These are phyloP conservation scores for Omphalotus olearius DNA, from an alignment of 1,284 basidiomycete genomes.

Conservation along the genomic window DNA sequence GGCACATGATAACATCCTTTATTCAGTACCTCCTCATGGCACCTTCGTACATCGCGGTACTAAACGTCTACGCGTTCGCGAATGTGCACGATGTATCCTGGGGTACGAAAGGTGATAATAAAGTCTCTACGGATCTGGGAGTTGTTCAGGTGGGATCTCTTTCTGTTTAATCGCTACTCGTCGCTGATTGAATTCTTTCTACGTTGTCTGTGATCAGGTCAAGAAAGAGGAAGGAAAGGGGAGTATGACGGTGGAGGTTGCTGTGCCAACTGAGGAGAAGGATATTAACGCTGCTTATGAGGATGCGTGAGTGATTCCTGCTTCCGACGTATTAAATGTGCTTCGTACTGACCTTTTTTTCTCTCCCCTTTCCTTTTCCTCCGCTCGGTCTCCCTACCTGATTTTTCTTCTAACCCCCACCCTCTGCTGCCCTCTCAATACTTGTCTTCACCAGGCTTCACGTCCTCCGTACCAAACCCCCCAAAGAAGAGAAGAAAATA, in stretches of 20 bases:
- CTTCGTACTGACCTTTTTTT: too few species aligned
- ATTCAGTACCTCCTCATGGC: slow-evolving; percentile 89
- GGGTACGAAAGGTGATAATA: slow-evolving; percentile 92
- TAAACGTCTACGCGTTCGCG: slow-evolving; percentile 88
- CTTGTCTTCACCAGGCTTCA: slow-evolving; percentile 45
- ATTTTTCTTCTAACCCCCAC: too few species aligned
- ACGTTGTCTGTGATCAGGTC: slow-evolving; percentile 18
- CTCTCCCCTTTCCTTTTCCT: too few species aligned
- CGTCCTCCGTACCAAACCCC: slow-evolving; percentile 70
- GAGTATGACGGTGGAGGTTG: slow-evolving; percentile 77
- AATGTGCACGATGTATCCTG: slow-evolving; percentile 89
- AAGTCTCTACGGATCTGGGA: slow-evolving; percentile 78
- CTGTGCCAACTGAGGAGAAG: slow-evolving; percentile 75
- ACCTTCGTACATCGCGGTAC: slow-evolving; percentile 88
- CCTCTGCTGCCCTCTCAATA: neutral
- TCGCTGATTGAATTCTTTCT: too few species aligned
- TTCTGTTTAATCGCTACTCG: too few species aligned
- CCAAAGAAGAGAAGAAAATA: slow-evolving; percentile 59
- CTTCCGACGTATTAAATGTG: too few species aligned
- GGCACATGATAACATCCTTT: slow-evolving; percentile 95
- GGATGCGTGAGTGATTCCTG: slow-evolving; percentile 48
- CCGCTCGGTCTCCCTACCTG: too few species aligned
- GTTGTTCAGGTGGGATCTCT: slow-evolving; percentile 48
- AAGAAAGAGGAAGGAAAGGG: slow-evolving; percentile 28
- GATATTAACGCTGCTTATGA: slow-evolving; percentile 88